Base-by-base conservation (phyloP, 257 asterid species). In the Cruciata laevipes region DNA sequence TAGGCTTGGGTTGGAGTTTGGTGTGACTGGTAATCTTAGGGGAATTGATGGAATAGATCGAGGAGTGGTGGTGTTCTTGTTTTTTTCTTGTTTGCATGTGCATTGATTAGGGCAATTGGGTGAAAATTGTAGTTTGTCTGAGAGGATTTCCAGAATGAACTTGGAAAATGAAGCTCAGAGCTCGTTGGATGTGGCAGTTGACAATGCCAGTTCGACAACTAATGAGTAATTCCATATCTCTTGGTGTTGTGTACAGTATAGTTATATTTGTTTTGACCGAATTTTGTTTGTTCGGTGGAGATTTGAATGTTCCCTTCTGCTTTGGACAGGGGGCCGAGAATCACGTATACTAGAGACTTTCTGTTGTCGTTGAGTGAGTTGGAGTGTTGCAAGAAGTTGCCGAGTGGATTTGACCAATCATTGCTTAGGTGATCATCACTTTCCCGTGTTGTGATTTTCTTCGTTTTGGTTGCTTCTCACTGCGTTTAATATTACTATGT, bases 371-470 rank as follows among this genome's bases (percentile, higher is more conserved):
- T 87, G 52, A 71, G 87, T 56, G 73, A 79, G 70, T 75, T 82
- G 87, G 95, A 89, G 76, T 68, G 73, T 74, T 89, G 96, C 84
- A 82, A 82, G 86, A 89, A 82, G 83, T 78, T 89, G 68, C 96
- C 98, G 17, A 76, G 79, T 73, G 89, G 83, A 33, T 81, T 87
- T 67, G 84, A 79, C 58, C 79, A 76, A 71, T 83, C 89, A 24
- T 40, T 84, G 66, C 62, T 72, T 33, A 84, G 96, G 98, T 91
- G 74, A 68, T 12, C 12, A 40, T 65, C 63, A 44, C 65, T 33
- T 57, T 35, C 12, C 9, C 61, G 47, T 69, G 67, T 32, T 24
- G 60, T 38, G 17, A 10, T 55, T 63, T 57, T 35, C 49, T 58
- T 64, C 18, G 13, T 49, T 37, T 42, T 40, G 23, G 24, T 37